Conservation (phyloP, 2,329 filamentous ascomycete species). For the Claviceps monticola region DNA sequence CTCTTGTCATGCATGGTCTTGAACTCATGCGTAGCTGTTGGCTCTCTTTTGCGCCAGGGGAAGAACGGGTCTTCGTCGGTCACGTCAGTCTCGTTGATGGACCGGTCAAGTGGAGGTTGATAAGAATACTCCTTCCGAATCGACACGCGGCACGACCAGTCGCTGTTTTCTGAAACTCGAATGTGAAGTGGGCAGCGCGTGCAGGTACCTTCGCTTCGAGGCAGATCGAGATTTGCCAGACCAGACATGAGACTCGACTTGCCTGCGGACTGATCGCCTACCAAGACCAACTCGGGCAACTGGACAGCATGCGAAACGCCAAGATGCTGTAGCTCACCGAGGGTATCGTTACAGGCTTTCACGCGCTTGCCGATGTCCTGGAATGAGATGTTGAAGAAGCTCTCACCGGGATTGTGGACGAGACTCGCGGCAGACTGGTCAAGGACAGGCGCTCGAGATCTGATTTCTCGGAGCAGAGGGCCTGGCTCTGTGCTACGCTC, state of each 20-base stretch:
- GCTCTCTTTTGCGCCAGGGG: slow-evolving; percentile 45
- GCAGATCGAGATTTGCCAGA: slow-evolving; percentile 56
- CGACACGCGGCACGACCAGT: slow-evolving; percentile 56
- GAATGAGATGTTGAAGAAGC: slow-evolving; percentile 29
- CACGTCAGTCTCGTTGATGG: slow-evolving; percentile 31
- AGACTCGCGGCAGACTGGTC: slow-evolving; percentile 7
- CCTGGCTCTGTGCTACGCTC: slow-evolving; percentile 21
- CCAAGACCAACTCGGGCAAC: slow-evolving; percentile 66
- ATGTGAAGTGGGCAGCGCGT: slow-evolving; percentile 75
- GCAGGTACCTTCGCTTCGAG: slow-evolving; percentile 57
- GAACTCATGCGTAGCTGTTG: slow-evolving; percentile 40
- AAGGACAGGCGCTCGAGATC: slow-evolving; percentile 13
- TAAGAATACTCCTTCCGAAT: slow-evolving; percentile 53
- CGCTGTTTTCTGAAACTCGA: slow-evolving; percentile 42
- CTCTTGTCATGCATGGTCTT: slow-evolving; percentile 45
- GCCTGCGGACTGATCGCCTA: slow-evolving; percentile 75
- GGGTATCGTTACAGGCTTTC: slow-evolving; percentile 50
- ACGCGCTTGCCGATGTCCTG: slow-evolving; percentile 46
- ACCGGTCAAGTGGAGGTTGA: slow-evolving; percentile 23
- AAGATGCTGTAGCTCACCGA: slow-evolving; percentile 55
- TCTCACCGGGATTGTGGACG: slow-evolving; percentile 17
- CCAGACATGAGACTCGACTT: slow-evolving; percentile 60
- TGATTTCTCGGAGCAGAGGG: slow-evolving; percentile 24
- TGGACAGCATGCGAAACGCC: slow-evolving; percentile 59
- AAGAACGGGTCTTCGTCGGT: slow-evolving; percentile 42